Evolutionary conservation across 2,329 filamentous ascomycete species (phyloP).

Genomic region (Colletotrichum spaethianum): DNA sequence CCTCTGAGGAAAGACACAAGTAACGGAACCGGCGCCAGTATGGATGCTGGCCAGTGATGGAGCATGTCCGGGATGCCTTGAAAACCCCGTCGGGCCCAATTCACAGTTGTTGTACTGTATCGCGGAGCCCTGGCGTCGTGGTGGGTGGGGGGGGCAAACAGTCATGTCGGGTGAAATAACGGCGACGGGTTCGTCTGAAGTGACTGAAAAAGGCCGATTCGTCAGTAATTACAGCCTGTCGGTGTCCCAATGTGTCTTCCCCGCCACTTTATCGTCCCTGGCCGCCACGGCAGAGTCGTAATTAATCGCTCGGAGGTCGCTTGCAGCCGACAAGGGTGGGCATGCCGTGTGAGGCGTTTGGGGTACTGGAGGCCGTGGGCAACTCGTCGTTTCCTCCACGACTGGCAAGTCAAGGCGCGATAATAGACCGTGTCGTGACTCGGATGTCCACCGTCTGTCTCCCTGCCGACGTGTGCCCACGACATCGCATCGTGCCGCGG

Average conservation of each 20-base stretch:
- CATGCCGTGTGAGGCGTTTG: neutral
- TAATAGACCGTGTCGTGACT: neutral
- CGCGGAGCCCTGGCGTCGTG: neutral
- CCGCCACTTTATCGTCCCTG: conserved; percentile 6
- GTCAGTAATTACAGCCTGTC: conserved; percentile 6
- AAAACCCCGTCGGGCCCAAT: neutral
- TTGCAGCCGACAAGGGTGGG: conserved; percentile 16
- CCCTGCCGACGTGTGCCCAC: neutral
- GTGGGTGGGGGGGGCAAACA: neutral
- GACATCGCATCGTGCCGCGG: neutral
- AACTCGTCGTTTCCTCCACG: neutral
- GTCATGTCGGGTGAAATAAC: conserved; percentile 24
- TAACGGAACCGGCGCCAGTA: neutral
- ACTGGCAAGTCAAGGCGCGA: neutral
- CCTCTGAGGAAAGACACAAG: neutral
- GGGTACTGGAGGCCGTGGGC: neutral
- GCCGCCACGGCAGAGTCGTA: conserved; percentile 20
- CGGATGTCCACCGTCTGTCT: neutral
- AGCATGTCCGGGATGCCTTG: neutral
- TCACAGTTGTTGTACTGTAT: too few relatives aligned
- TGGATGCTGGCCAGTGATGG: neutral
- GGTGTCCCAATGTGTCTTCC: conserved; percentile 7
- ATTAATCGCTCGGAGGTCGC: conserved; percentile 15
- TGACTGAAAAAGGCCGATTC: conserved; percentile 14
- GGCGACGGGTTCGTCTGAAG: conserved; percentile 35